Base-by-base conservation (phyloP, 129 eudicot species). In the Ambrosia trifida region DNA sequence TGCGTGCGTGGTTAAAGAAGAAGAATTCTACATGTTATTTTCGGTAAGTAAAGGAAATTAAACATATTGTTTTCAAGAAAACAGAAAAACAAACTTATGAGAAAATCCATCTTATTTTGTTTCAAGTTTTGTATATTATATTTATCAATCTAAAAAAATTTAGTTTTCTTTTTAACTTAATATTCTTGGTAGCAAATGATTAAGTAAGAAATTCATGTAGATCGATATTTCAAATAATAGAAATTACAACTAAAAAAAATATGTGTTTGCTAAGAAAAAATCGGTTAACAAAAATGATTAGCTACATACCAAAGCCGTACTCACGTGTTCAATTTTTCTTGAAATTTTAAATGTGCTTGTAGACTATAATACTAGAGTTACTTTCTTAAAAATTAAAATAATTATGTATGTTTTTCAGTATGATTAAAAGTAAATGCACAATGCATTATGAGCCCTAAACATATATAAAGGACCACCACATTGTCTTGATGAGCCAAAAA, bases 401-500 rank as follows among this genome's bases (percentile, higher is more conserved):
- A 32, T 43, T 38, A 18, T 40, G 44, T 40, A 11, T 56, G 2
- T 32, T 45, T 76, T 68, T 57, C 31, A 7, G 11, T 43, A 31
- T 53, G 32, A 53, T 1, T 28, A 32, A 74, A 31, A 12, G 43
- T 38, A 35, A 67, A 47, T 43, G 61, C 67, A 30, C 8, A n/a
- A n/a, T n/a, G n/a, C 64, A 57, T 28, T 49, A 75, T 43, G 16
- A 69, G 60, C 65, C 80, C 79, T 60, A 65, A 60, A 71, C 68
- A 77, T 5, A 28, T 41, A 73, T 5, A 28, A 49, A 73, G 85
- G 83, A 78, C 76, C 78, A 68, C 76, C 33, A 49, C 76, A 70
- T 69, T 82, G 80, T 72, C 78, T 49, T 67, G 66, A 80, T 73
- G 60, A 69, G 72, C 78, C 80, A 78, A 84, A 57, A 66, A 81